A percentile compares a stretch with the other conserved stretches of the same genome.
Evolutionary conservation across 345 rosid species (phyloP).

Genomic region (Salix koriyanagi): DNA sequence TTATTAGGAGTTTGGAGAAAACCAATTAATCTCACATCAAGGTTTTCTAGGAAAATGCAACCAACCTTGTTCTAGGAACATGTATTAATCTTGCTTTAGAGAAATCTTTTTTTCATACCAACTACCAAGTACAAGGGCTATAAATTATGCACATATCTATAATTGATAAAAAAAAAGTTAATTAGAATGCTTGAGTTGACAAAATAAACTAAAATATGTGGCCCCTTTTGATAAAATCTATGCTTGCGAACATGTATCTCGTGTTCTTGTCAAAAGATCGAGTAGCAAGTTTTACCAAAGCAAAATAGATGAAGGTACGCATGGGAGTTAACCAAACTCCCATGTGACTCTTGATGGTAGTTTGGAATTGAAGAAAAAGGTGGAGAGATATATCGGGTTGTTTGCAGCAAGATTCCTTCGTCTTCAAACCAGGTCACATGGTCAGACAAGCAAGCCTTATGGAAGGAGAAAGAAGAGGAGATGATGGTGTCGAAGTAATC

Average conservation of each 20-base stretch:
- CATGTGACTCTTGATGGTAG: slow-evolving; percentile 33
- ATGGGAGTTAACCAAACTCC: neutral
- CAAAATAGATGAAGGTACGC: neutral
- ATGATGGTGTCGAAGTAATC: neutral
- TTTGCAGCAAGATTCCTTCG: slow-evolving; percentile 27
- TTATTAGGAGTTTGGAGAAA: neutral
- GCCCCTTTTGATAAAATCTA: neutral
- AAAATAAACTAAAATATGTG: neutral
- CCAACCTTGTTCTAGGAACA: neutral
- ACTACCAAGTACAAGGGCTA: neutral
- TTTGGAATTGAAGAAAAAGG: slow-evolving; percentile 20
- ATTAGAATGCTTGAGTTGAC: neutral
- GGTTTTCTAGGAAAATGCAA: neutral
- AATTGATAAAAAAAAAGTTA: neutral
- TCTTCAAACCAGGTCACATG: slow-evolving; percentile 6
- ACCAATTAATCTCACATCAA: no score
- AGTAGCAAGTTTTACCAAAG: neutral
- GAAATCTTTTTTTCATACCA: neutral
- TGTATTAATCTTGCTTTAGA: neutral
- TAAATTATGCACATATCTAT: neutral
- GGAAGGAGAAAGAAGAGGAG: neutral
- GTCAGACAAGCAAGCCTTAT: slow-evolving; percentile 4
- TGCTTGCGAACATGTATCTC: neutral
- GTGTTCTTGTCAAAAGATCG: neutral
- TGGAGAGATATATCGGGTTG: slow-evolving; percentile 3